phyloP scores from a whole-genome alignment of 345 rosid species.

The Populus euphratica region DNA sequence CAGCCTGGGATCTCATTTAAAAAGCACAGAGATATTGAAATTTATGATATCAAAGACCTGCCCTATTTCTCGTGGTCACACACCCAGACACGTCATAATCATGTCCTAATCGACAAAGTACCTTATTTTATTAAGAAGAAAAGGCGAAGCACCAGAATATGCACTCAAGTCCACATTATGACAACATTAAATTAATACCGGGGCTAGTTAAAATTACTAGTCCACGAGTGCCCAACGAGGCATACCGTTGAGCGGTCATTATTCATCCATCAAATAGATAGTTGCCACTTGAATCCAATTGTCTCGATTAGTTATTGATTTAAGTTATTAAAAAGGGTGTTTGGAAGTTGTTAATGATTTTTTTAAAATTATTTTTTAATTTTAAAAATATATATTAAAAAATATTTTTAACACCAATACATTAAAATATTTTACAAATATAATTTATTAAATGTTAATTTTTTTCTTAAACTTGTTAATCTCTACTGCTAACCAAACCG shows the following conservation, averaged over 20 bases:
- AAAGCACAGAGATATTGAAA: not conserved
- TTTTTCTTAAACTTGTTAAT: too few species aligned
- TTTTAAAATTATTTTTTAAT: too few species aligned
- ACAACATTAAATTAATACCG: not conserved
- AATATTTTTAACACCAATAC: too few species aligned
- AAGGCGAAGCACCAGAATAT: too few species aligned
- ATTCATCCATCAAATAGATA: not conserved
- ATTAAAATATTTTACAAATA: too few species aligned
- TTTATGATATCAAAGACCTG: not conserved
- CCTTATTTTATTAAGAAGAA: not conserved
- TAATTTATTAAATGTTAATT: too few species aligned
- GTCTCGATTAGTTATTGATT: not conserved
- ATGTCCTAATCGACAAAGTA: not conserved
- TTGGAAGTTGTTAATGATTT: too few species aligned
- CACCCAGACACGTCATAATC: not conserved
- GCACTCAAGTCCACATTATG: not conserved
- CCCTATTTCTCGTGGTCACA: not conserved
- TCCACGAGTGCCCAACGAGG: not conserved
- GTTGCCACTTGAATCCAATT: not conserved
- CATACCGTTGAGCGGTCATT: not conserved
- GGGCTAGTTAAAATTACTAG: not conserved
- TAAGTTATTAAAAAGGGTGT: not conserved
- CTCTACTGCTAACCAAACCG: too few species aligned
- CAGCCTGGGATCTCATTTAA: not conserved
- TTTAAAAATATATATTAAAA: too few species aligned